Base-by-base conservation (phyloP, 225 moss, liverwort and hornwort species). In the Physcomitrellopsis africana region DNA sequence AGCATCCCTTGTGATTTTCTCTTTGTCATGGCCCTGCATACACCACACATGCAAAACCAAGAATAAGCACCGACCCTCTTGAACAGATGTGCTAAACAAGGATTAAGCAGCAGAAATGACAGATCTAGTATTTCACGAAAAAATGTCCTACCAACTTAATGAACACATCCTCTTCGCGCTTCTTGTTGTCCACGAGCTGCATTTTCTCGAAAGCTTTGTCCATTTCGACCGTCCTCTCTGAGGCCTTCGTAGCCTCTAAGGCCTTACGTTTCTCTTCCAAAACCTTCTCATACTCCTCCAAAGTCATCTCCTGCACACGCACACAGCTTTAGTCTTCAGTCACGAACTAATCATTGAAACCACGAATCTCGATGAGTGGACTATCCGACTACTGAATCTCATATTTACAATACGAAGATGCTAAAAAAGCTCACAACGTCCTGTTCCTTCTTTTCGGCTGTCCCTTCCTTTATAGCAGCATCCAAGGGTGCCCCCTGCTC, bases 251-350 rank as follows among this genome's bases (percentile, higher is more conserved):
- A 0, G 83, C 81, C 58, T 79, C 87, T 0, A 97, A 80, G 0
- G 80, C 76, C 72, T 94, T 97, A 5, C 94, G 89, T 73, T 97
- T 97, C 79, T 90, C 32, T 77, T 94, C 97, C 73, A 94, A 60
- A 1, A 97, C 86, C 78, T 93, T 97, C 86, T 97, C 92, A 47
- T 97, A 97, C 66, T 97, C 91, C 12, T 94, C 94, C 11, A 97
- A 80, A 0, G 94, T 94, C 86, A 97, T 84, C 76, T 97, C 97
- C 97, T 97, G 77, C 67, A 68, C 7, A 18, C 44, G 16, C 1
- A 0, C 72, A 41, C 53, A 48, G 26, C 0, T 18, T 15, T 2
- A 54, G 56, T 10, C 72, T 43, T 60, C 22, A 11, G 18, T 62
- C 65, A 78, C 18, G 8, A 3, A 43, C 9, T 68, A 7, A n/a